Conservation (phyloP, 345 rosid species). For the Gossypium raimondii region DNA sequence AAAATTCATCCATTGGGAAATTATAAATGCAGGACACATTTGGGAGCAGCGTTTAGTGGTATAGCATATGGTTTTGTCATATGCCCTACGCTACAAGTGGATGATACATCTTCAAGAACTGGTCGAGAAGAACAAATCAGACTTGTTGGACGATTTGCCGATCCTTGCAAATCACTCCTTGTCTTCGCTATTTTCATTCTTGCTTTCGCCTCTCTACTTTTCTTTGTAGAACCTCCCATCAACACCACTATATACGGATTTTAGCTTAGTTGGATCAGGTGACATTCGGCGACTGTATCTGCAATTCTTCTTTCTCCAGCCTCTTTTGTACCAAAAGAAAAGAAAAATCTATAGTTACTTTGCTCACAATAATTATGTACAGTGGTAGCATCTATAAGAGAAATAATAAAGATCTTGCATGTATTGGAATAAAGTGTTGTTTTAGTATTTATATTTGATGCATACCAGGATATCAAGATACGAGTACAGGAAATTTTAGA, state of each 20-base stretch:
- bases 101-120: slow-evolving; percentile 40
- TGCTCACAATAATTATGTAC: background rate
- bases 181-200: slow-evolving; percentile 43
- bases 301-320: background rate
- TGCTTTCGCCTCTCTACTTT: slow-evolving; percentile 40
- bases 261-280: background rate
- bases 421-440: background rate
- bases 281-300: background rate
- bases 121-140: slow-evolving; percentile 54
- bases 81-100: slow-evolving; percentile 57
- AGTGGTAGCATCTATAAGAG: background rate
- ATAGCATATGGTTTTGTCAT: slow-evolving; percentile 57
- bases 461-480: too few relatives aligned
- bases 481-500: too few relatives aligned
- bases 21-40: slow-evolving; percentile 53
- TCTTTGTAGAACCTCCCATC: slow-evolving; percentile 54
- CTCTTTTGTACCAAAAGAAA: background rate
- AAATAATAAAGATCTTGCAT: background rate
- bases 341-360: background rate
- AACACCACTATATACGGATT: background rate
- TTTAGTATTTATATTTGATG: too few relatives aligned
- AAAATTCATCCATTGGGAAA: background rate
- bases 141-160: slow-evolving; percentile 32
- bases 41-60: slow-evolving; percentile 68
- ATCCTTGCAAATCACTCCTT: slow-evolving; percentile 61